These are phyloP conservation scores for Plasmopara halstedii DNA, from an alignment of 352 stramenopile genomes.

Conservation along the genomic window DNA sequence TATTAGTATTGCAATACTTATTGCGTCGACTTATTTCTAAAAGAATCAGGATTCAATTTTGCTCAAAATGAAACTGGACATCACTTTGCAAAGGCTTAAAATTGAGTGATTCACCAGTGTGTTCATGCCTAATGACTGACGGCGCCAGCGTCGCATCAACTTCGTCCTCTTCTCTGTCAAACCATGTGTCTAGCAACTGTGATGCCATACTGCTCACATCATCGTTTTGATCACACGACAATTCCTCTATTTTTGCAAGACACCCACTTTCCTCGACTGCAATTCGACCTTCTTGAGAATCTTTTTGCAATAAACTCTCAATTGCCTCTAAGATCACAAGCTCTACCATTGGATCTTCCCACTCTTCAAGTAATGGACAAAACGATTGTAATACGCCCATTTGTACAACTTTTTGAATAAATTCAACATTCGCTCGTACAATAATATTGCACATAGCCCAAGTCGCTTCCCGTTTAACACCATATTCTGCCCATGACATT, in stretches of 20 bases:
- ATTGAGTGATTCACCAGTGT: conserved; percentile 35
- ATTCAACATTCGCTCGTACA: conserved; percentile 50
- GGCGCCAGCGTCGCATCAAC: conserved; percentile 36
- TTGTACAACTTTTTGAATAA: conserved; percentile 53
- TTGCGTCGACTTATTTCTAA: background rate
- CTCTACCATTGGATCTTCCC: conserved; percentile 81
- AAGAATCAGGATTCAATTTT: too few species aligned
- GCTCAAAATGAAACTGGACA: conserved; percentile 68
- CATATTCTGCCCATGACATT: conserved; percentile 83
- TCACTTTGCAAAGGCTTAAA: conserved; percentile 66
- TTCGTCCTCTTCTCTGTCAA: conserved; percentile 50
- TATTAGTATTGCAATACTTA: background rate
- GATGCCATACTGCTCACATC: conserved; percentile 65
- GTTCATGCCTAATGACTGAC: conserved; percentile 33
- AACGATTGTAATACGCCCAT: conserved; percentile 74
- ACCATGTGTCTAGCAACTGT: conserved; percentile 81
- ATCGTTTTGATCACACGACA: conserved; percentile 78
- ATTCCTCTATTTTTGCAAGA: conserved; percentile 68
- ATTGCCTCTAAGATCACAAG: conserved; percentile 79
- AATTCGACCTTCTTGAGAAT: conserved; percentile 45
- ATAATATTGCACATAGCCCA: conserved; percentile 86
- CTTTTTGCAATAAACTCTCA: conserved; percentile 63
- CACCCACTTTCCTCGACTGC: conserved; percentile 76
- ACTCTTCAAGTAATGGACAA: conserved; percentile 67
- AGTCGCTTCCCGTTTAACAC: conserved; percentile 75